A percentile compares a stretch with the other conserved stretches of the same genome.
phyloP scores from a whole-genome alignment of 2,329 filamentous ascomycete genomes.

The Calonectria pseudoturangicola region DNA sequence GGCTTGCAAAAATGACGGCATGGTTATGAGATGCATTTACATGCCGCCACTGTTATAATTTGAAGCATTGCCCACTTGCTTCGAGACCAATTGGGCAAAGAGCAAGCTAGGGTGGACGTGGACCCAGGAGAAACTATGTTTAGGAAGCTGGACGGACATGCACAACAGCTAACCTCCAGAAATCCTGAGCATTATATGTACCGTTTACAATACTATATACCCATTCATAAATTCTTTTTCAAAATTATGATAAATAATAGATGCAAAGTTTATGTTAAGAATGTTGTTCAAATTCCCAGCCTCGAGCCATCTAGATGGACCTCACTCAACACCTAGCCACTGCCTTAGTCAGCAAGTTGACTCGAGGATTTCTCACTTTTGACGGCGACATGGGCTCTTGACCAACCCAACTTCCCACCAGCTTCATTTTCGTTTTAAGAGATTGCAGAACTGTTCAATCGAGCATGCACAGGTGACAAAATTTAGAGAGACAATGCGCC shows the following conservation, averaged over 20 bases:
- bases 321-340: background rate
- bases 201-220: slow-evolving; percentile 25
- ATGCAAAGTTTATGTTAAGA: background rate
- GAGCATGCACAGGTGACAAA: background rate
- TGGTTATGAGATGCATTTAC: background rate
- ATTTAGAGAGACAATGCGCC: background rate
- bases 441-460: background rate
- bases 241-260: slow-evolving; percentile 33
- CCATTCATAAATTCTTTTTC: slow-evolving; percentile 17
- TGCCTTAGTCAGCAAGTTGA: slow-evolving; percentile 35
- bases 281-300: background rate
- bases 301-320: background rate
- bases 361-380: slow-evolving; percentile 27
- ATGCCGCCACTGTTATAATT: background rate
- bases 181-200: background rate
- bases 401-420: slow-evolving; percentile 12
- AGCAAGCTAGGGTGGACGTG: background rate
- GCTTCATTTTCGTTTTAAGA: slow-evolving; percentile 4
- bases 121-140: background rate
- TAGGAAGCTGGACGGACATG: background rate
- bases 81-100: background rate
- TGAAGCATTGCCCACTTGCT: background rate
- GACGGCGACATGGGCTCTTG: background rate
- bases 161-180: background rate
- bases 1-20: background rate